Base-by-base conservation (phyloP, 495 filamentous ascomycete genomes). In the Podospora sp. region DNA sequence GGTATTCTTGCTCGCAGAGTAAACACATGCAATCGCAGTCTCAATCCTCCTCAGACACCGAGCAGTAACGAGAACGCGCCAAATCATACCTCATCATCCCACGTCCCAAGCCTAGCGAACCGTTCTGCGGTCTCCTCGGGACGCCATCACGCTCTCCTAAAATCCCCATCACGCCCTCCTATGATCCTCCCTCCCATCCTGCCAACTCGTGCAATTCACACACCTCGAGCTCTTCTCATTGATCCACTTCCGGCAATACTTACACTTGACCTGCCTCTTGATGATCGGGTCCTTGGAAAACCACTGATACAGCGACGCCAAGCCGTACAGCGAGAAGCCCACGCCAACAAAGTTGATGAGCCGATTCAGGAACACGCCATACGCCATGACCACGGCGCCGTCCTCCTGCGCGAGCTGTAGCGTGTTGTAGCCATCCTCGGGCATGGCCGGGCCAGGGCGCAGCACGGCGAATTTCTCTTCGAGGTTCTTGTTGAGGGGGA, bases 391-490 rank as follows among this genome's bases (percentile, higher is more conserved):
- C 5, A 92, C 82, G 3, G 90, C 90, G 6, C 90, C 91, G 73
- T 93, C 91, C 14, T 84, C 83, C 67, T 86, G 81, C 7, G 91
- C 91, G 75, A 88, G 84, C 55, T 85, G 75, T 12, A 90, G 72
- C 1, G 90, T 93, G 68, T 90, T 92, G 72, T 93, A 93, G 12
- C 86, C 86, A 35, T 63, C 60, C 29, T 76, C 58, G 3, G 72
- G 73, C 14, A 77, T 70, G 61, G 87, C 77, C 0, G 85, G 83
- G 0, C 91, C 90, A 5, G 75, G 57, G 21, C 77, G 82, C 55
- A 92, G 73, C 7, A 91, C 85, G 0, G 89, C 87, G 68, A 93
- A 93, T 75, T 92, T 92, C 77, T 90, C 87, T 59, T 89, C 86
- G 70, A 93, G 84, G 73, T 92, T 92, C 52, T 86, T 83, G 67